Evolutionary conservation across 163 green algal genomes (phyloP), one percentile per base, ranked within the genome.

Genomic region (Smithsoniella earleae): DNA sequence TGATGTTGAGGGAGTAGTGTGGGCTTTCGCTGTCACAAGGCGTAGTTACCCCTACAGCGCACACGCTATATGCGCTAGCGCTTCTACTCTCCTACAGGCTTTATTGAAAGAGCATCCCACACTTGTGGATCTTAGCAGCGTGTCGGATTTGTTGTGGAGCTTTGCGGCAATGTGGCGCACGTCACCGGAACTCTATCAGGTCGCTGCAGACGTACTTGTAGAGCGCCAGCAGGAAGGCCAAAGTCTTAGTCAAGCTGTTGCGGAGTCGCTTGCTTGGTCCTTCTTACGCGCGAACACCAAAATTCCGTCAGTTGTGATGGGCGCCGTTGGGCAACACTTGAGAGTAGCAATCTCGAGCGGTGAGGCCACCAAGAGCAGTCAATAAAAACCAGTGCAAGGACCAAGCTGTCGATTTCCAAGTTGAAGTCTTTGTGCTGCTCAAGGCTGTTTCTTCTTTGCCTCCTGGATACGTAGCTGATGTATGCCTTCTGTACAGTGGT

Each of bases 151-250:
- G 30, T 37, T 74, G 28, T 74, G 64, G 64, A 69, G 25, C 18
- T 69, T 69, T 69, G 58, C 58, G 25, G 58, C 58, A 16, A 69
- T 69, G 58, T 69, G 58, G 58, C 18, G 20, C 30, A 69, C 49
- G 6, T 27, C 49, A 13, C 8, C 49, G 49, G 49, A 27, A 27
- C 49, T 64, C 25, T 64, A 36, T 27, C 49, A 25, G 6, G 49
- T 27, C 49, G 49, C 49, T 25, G 49, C 31, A 25, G 49, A 6
- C 6, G 62, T 66, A 18, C 10, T 73, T 31, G 62, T 66, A 13
- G 62, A 33, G 8, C 10, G 62, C 10, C n/a, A 66, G 30, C 6
- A 27, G 1, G 8, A 64, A 18, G 8, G 31, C 6, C 40, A 49
- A 13, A 10, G 10, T 49, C 40, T 49, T 10, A 10, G 40, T 10